These are phyloP conservation scores for Eimeria sp. DNA, from an alignment of 169 alveolate species.

Conservation along the genomic window DNA sequence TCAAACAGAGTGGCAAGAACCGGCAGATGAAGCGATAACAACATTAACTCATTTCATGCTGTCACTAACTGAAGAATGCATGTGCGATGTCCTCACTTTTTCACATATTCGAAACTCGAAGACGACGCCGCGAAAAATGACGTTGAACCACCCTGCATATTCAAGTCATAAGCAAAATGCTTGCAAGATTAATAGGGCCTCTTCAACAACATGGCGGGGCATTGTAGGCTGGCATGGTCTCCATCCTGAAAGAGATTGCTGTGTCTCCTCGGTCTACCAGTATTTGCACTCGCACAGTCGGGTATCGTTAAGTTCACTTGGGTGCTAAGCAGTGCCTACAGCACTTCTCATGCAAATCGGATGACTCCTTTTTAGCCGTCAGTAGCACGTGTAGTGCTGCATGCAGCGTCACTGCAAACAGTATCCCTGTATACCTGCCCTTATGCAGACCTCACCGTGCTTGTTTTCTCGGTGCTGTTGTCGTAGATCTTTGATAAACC, in stretches of 20 bases:
- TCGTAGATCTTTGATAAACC: too few relatives aligned
- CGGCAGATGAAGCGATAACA: neutral
- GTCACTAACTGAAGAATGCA: neutral
- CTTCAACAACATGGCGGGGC: neutral
- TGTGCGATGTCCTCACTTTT: neutral
- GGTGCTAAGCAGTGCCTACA: too few relatives aligned
- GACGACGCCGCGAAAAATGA: neutral
- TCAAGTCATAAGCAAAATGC: neutral
- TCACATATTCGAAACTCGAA: neutral
- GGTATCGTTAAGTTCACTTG: too few relatives aligned
- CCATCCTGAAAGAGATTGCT: too few relatives aligned
- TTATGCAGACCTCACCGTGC: too few relatives aligned
- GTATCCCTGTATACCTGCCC: too few relatives aligned
- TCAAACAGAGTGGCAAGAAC: neutral
- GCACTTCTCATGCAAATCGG: too few relatives aligned
- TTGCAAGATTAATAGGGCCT: neutral
- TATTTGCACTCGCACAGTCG: neutral
- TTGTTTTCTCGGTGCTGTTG: too few relatives aligned
- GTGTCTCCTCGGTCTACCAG: neutral
- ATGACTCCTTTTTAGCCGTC: too few relatives aligned
- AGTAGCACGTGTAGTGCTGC: too few relatives aligned
- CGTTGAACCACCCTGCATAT: neutral
- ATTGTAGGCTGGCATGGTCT: neutral
- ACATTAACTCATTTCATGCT: neutral
- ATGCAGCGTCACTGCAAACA: too few relatives aligned